Base-by-base conservation (phyloP, 306 rosid genomes). In the Lathyrus tuberosus region DNA sequence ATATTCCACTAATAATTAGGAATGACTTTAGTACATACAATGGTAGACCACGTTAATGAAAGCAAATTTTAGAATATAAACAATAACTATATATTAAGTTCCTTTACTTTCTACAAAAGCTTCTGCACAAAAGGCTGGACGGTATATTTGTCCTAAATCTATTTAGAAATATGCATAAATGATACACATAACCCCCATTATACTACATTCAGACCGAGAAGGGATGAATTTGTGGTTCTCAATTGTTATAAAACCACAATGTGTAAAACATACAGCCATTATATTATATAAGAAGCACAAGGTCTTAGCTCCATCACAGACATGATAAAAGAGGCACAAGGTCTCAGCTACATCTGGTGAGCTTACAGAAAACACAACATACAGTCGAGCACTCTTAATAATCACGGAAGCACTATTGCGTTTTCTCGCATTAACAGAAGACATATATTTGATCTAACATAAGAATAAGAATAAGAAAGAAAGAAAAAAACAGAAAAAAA, bases 11-110 rank as follows among this genome's bases (percentile, higher is more conserved):
- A 37, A 33, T 38, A 56, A 28, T 44, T 35, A 28, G 74, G 47
- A 75, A 60, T 42, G 54, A 65, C 40, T 48, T 71, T 31, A 22
- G 40, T 22, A 35, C 28, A 49, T n/a, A 18, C 8, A 37, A 74
- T 28, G 15, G 51, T 8, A 35, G 13, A 70, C 65, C 31, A 26
- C 30, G 14, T 35, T 8, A 59, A 48, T 60, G 22, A 57, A 69
- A 5, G 17, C 31, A 58, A 53, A 10, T 59, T 14, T 74, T 20
- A 49, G 35, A 62, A 33, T 24, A 26, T 24, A 35, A 30, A 65
- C 53, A 26, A 30, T 20, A 47, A 24, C 49, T 48, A 14, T 33
- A 41, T 28, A 58, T 64, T n/a, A 41, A 59, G 37, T 58, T 64
- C 57, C 38, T 31, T 31, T 42, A 46, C 41, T 54, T 41, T 64